phyloP scores from a whole-genome alignment of 257 asterid genomes.

The Solanum chaucha region DNA sequence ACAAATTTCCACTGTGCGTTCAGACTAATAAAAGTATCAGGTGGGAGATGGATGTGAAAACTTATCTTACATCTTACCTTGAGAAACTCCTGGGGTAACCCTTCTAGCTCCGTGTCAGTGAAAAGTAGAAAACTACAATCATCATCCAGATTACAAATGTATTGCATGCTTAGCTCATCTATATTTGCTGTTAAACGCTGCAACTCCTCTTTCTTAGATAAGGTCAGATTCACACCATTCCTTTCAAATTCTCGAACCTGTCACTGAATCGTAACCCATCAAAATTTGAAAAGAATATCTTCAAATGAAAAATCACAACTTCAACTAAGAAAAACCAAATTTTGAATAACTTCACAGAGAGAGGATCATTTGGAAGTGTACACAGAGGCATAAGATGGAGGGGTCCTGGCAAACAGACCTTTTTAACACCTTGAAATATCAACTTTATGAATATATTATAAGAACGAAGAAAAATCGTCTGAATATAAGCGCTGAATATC shows the following conservation, averaged over 20 bases:
- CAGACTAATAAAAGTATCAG: not conserved
- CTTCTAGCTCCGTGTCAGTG: slow-evolving; percentile 60
- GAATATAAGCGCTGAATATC: not conserved
- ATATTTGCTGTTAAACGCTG: slow-evolving; percentile 65
- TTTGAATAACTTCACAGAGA: not conserved
- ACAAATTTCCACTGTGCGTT: not conserved
- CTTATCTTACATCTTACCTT: slow-evolving; percentile 33
- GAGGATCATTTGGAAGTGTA: not conserved
- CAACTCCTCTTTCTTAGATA: slow-evolving; percentile 77
- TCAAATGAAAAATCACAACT: not conserved
- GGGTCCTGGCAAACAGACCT: not conserved
- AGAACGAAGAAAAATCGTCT: not conserved
- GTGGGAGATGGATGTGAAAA: not conserved
- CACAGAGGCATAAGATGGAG: not conserved
- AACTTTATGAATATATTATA: not conserved
- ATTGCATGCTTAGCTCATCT: slow-evolving; percentile 74
- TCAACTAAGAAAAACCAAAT: not conserved
- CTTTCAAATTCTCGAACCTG: slow-evolving; percentile 95
- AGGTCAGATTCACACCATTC: slow-evolving; percentile 75
- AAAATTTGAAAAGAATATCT: slow-evolving; percentile 26
- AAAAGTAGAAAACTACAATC: slow-evolving; percentile 56
- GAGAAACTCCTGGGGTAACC: slow-evolving; percentile 71
- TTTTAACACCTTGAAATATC: not conserved
- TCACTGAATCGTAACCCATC: slow-evolving; percentile 56
- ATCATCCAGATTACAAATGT: slow-evolving; percentile 66